Evolutionary conservation across 2,329 filamentous ascomycete species (phyloP).

Genomic region (Microsporum canis): DNA sequence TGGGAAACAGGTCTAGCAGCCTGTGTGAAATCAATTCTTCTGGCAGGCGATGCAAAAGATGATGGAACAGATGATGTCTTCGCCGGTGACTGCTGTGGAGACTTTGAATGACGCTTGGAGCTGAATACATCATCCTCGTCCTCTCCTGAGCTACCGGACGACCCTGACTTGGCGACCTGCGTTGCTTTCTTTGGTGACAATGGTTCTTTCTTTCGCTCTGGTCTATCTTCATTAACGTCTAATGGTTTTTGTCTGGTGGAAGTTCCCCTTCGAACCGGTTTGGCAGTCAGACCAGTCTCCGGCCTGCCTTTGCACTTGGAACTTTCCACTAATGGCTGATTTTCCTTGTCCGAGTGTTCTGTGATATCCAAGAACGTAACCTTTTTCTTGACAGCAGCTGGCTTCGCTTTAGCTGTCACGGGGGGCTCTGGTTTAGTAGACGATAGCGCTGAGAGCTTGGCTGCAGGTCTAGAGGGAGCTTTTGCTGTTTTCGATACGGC

Average conservation of each 20-base stretch:
- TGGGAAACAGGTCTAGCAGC: constrained; percentile 2
- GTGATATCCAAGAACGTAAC: constrained; percentile 37
- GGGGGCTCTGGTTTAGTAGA: constrained; percentile 23
- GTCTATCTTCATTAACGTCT: constrained; percentile 12
- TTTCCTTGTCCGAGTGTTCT: constrained; percentile 33
- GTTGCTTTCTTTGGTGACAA: constrained; percentile 41
- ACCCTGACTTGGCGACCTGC: constrained; percentile 33
- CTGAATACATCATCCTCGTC: constrained; percentile 35
- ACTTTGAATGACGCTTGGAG: constrained; percentile 26
- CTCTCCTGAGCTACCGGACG: constrained; percentile 24
- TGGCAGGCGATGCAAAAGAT: constrained; percentile 27
- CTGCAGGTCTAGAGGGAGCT: neutral
- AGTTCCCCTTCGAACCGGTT: constrained; percentile 36
- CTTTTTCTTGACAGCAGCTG: constrained; percentile 26
- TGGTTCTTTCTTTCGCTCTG: constrained; percentile 23
- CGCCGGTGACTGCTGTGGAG: constrained; percentile 25
- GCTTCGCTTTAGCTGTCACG: constrained; percentile 10
- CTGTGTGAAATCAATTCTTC: constrained; percentile 27
- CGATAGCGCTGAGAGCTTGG: constrained; percentile 8
- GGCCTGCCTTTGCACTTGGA: constrained; percentile 19
- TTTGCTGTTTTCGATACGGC: constrained; percentile 18
- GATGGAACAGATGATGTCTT: constrained; percentile 19
- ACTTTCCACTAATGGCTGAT: constrained; percentile 22
- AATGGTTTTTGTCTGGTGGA: constrained; percentile 22
- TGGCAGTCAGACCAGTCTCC: constrained; percentile 32